Percentiles rank a stretch among this genome's conserved stretches.
These are phyloP conservation scores for Penicillium pulvis DNA, from an alignment of 495 filamentous ascomycete species.

Conservation along the genomic window DNA sequence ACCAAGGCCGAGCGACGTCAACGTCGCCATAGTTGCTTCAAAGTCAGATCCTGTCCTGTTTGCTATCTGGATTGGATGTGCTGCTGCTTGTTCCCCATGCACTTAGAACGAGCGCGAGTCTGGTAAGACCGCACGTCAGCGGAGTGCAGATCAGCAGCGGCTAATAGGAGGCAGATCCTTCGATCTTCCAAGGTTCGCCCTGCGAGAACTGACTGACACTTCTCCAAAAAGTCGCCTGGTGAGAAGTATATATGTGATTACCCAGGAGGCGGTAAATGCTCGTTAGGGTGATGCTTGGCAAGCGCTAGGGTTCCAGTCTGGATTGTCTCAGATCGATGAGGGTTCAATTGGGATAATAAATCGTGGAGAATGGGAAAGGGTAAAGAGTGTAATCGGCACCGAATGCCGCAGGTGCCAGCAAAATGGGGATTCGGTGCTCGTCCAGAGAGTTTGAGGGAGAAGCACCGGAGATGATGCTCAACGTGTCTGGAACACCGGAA, in stretches of 20 bases:
- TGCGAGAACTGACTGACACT: not conserved
- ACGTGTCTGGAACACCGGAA: constrained; percentile 20
- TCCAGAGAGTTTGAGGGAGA: constrained; percentile 5
- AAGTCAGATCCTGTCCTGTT: constrained; percentile 30
- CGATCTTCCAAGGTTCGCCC: not conserved
- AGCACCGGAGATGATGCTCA: constrained; percentile 8
- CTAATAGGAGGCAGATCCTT: constrained; percentile 10
- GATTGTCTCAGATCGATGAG: not conserved
- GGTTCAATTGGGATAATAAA: not conserved
- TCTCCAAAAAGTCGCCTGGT: not conserved
- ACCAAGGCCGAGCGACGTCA: constrained; percentile 23
- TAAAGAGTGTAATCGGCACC: constrained; percentile 64
- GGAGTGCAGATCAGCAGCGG: constrained; percentile 21
- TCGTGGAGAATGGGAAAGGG: constrained; percentile 1
- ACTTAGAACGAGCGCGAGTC: constrained; percentile 7
- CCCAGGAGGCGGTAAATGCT: constrained; percentile 5
- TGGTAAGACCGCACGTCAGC: constrained; percentile 8
- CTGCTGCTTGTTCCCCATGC: constrained; percentile 24
- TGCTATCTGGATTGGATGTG: constrained; percentile 17
- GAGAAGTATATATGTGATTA: not conserved
- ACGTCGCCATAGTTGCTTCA: constrained; percentile 31
- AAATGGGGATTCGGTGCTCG: constrained; percentile 12
- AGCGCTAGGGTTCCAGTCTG: constrained; percentile 2
- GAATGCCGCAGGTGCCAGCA: constrained; percentile 46
- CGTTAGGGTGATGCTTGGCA: constrained; percentile 3